These are phyloP conservation scores for Candolleomyces efflorescens DNA, from an alignment of 768 basidiomycete species.

Conservation along the genomic window DNA sequence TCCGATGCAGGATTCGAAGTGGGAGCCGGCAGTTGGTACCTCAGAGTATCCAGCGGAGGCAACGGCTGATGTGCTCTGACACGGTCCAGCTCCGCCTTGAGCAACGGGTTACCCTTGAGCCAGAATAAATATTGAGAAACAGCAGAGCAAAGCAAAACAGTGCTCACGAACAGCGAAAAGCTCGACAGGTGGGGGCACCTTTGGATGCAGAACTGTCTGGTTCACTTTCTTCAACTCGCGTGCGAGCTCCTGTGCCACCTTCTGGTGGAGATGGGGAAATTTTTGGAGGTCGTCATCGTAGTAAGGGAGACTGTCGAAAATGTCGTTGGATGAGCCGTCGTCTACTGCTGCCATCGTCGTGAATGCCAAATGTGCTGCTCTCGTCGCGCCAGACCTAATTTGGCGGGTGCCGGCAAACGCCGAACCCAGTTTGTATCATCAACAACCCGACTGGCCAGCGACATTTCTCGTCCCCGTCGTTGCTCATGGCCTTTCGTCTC, in stretches of 20 bases:
- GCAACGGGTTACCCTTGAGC: slow-evolving; percentile 58
- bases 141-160: slow-evolving; percentile 2
- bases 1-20: slow-evolving; percentile 57
- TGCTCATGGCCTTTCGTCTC: slow-evolving; percentile 31
- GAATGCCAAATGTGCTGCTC: background rate
- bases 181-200: slow-evolving; percentile 59
- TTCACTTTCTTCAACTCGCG: slow-evolving; percentile 48
- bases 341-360: slow-evolving; percentile 16
- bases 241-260: slow-evolving; percentile 74
- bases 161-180: slow-evolving; percentile 66
- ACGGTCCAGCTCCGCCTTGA: slow-evolving; percentile 71
- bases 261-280: slow-evolving; percentile 63
- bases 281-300: slow-evolving; percentile 90
- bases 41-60: slow-evolving; percentile 61
- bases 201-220: slow-evolving; percentile 59
- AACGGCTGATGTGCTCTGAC: slow-evolving; percentile 66
- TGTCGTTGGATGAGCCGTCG: slow-evolving; percentile 21
- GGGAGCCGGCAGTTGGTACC: slow-evolving; percentile 75
- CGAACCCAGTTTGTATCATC: slow-evolving; percentile 18
- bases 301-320: slow-evolving; percentile 89
- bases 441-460: background rate
- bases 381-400: background rate
- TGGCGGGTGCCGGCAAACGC: slow-evolving; percentile 29
- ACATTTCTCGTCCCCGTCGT: slow-evolving; percentile 14
- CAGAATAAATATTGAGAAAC: slow-evolving; percentile 5